These are phyloP conservation scores for Solanum lignicaule DNA, from an alignment of 257 asterid species.

Conservation along the genomic window DNA sequence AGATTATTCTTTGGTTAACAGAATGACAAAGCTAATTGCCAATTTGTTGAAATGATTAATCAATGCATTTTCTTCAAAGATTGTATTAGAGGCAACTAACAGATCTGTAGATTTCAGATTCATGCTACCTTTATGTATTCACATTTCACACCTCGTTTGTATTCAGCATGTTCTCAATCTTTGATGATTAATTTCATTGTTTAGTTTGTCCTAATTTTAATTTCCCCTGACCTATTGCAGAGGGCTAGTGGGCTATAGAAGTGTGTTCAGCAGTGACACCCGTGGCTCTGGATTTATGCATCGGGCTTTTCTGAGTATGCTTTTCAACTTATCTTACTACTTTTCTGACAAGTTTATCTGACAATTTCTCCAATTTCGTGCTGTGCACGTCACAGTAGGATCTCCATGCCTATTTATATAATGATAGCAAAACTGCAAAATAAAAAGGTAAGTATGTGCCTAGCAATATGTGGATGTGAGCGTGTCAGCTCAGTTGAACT, in stretches of 20 bases:
- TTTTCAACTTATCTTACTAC: not conserved
- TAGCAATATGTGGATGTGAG: not conserved
- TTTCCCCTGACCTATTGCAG: slow-evolving; percentile 27
- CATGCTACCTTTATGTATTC: not conserved
- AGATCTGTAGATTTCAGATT: not conserved
- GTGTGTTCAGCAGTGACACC: slow-evolving; percentile 91
- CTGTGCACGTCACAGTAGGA: not conserved
- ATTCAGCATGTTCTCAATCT: not conserved
- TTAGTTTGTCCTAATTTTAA: not conserved
- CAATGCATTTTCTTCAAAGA: not conserved
- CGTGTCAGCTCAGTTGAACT: not conserved
- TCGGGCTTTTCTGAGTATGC: slow-evolving; percentile 89
- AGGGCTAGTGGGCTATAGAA: slow-evolving; percentile 96
- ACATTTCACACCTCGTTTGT: not conserved
- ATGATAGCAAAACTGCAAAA: not conserved
- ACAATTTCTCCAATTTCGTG: not conserved
- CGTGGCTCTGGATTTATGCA: slow-evolving; percentile 99
- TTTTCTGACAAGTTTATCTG: not conserved
- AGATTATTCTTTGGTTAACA: not conserved
- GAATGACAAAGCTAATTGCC: not conserved
- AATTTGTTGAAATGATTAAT: not conserved
- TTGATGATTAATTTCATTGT: not conserved
- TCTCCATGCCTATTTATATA: not conserved
- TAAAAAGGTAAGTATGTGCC: not conserved
- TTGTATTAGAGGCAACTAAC: not conserved